These are phyloP conservation scores for Penicillium desertorum DNA, from an alignment of 495 filamentous ascomycete genomes.

Conservation along the genomic window DNA sequence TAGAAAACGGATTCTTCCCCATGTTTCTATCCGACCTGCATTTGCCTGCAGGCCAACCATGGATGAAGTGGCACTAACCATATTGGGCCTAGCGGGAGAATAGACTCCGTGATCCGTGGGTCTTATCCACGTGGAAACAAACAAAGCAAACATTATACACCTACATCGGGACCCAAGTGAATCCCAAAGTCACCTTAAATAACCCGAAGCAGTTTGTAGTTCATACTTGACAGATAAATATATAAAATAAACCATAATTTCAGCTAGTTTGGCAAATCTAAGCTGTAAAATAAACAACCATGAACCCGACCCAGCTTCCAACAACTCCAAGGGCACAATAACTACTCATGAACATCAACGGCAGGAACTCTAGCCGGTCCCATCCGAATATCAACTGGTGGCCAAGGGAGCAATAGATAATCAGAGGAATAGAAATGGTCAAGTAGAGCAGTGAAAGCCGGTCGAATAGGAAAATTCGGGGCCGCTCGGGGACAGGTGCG, in stretches of 20 bases:
- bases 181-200: constrained; percentile 1
- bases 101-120: constrained; percentile 40
- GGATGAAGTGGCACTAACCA: constrained; percentile 27
- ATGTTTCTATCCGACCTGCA: constrained; percentile 19
- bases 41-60: constrained; percentile 27
- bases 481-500: constrained; percentile 72
- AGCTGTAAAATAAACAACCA: constrained; percentile 86
- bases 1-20: constrained; percentile 10
- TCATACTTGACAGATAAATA: background rate
- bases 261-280: constrained; percentile 28
- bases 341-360: constrained; percentile 94
- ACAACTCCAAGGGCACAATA: constrained; percentile 95
- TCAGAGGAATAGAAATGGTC: constrained; percentile 80
- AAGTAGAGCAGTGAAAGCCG: constrained; percentile 88
- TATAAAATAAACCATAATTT: background rate
- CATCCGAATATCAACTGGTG: constrained; percentile 79
- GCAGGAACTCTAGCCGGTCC: constrained; percentile 80
- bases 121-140: constrained; percentile 40
- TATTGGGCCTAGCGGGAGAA: constrained; percentile 24
- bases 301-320: constrained; percentile 93
- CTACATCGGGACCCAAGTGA: background rate
- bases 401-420: constrained; percentile 81
- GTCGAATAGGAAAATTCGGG: constrained; percentile 83
- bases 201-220: background rate
- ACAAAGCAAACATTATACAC: constrained; percentile 30